Percentiles rank a stretch among this genome's conserved stretches.
Evolutionary conservation across 2,329 filamentous ascomycete genomes (phyloP).

Genomic region (Penicillium sp.): DNA sequence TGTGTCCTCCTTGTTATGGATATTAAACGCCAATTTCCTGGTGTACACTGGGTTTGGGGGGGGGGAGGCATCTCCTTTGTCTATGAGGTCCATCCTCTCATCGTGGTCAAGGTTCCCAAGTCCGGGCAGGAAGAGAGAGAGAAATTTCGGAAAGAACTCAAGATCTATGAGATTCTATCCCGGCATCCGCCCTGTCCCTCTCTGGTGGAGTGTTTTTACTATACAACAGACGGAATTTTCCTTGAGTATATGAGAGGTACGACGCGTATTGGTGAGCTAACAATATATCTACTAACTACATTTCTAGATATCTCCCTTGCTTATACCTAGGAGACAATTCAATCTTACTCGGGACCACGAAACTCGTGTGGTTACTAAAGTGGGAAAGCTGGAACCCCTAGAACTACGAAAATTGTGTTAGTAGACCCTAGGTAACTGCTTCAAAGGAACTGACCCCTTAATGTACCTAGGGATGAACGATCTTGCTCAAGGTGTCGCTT

Average conservation of each 20-base stretch:
- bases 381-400: conserved; percentile 25
- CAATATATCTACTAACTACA: conserved; percentile 10
- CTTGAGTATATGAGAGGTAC: conserved; percentile 28
- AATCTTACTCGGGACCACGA: conserved; percentile 21
- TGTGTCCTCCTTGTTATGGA: neutral
- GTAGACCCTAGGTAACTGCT: too few species aligned
- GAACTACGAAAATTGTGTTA: conserved; percentile 15
- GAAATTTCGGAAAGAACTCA: conserved; percentile 23
- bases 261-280: conserved; percentile 3
- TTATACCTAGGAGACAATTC: conserved; percentile 22
- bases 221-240: conserved; percentile 21
- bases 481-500: conserved; percentile 27
- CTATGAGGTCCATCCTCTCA: conserved; percentile 25
- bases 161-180: conserved; percentile 22
- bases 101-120: conserved; percentile 26
- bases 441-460: too few species aligned
- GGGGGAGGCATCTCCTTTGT: conserved; percentile 22
- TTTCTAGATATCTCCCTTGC: conserved; percentile 19
- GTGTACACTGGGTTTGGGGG: conserved; percentile 22
- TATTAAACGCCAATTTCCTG: conserved; percentile 4
- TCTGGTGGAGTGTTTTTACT: conserved; percentile 22
- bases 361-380: conserved; percentile 20
- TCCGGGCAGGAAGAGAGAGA: conserved; percentile 21
- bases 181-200: conserved; percentile 18
- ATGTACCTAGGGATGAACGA: conserved; percentile 21